These are phyloP conservation scores for Earliella scabrosa DNA, from an alignment of 1,284 basidiomycete genomes.

Conservation along the genomic window DNA sequence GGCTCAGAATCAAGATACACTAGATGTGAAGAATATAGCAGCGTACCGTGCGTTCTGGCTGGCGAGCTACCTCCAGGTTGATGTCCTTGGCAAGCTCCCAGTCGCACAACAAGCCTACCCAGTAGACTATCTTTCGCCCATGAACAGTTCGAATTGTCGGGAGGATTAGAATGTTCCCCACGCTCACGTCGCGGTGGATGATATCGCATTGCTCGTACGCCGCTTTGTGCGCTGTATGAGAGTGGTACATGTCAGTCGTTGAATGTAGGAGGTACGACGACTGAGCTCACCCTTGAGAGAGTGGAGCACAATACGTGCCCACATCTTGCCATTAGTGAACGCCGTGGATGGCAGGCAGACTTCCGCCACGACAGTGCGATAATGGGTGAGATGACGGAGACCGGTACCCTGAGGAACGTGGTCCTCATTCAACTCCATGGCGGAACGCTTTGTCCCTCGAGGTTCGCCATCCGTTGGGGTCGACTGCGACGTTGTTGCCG, in stretches of 20 bases:
- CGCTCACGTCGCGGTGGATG: constrained; percentile 20
- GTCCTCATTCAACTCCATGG: neutral
- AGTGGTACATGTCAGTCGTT: neutral
- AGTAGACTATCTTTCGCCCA: neutral
- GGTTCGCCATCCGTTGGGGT: too few species aligned
- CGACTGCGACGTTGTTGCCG: too few species aligned
- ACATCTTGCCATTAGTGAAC: neutral
- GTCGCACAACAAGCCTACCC: constrained; percentile 11
- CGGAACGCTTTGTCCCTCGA: neutral
- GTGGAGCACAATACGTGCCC: neutral
- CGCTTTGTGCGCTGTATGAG: constrained; percentile 3
- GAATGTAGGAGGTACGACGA: neutral
- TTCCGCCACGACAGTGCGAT: constrained; percentile 13
- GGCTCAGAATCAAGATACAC: neutral
- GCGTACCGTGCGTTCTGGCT: constrained; percentile 7
- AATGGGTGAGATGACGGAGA: constrained; percentile 2
- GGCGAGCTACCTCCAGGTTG: neutral
- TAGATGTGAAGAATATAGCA: neutral
- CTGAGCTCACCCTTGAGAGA: constrained; percentile 3
- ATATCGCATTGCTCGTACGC: neutral
- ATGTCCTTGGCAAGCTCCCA: constrained; percentile 17
- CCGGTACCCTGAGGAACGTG: neutral
- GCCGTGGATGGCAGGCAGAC: constrained; percentile 1
- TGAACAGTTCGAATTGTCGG: neutral
- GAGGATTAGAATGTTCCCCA: constrained; percentile 15